Conservation (phyloP, 1,139 yeast species). For the Suhomyces taliae region DNA sequence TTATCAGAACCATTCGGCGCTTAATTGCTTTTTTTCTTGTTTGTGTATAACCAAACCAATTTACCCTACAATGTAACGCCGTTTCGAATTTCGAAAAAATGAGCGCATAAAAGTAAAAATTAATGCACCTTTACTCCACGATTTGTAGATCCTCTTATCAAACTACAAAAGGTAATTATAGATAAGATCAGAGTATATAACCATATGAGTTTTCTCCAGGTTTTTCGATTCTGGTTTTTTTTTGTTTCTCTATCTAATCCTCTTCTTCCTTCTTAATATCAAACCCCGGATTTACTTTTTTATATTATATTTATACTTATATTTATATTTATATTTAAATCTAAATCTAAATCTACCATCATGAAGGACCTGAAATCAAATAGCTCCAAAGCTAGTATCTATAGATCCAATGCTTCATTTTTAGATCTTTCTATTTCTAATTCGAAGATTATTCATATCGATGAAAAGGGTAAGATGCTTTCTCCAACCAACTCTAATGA, state of each 20-base stretch:
- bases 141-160: not conserved
- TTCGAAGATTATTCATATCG: slow-evolving; percentile 31
- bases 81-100: not conserved
- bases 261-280: too few relatives aligned
- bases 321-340: too few relatives aligned
- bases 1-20: not conserved
- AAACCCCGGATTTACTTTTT: not conserved
- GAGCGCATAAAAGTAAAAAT: not conserved
- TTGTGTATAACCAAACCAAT: too few relatives aligned
- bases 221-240: not conserved
- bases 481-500: slow-evolving; percentile 24
- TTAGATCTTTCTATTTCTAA: slow-evolving; percentile 35
- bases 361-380: slow-evolving; percentile 2
- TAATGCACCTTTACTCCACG: too few relatives aligned
- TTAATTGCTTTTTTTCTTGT: not conserved
- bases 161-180: not conserved
- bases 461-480: slow-evolving; percentile 30
- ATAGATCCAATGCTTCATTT: slow-evolving; percentile 18
- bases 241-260: not conserved
- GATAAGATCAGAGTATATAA: not conserved
- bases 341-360: not conserved
- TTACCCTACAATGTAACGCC: not conserved
- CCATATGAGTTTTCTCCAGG: not conserved
- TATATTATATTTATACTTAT: not conserved
- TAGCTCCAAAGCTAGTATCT: slow-evolving; percentile 9